phyloP scores from a whole-genome alignment of 345 rosid genomes.

The Eucalyptus grandis region DNA sequence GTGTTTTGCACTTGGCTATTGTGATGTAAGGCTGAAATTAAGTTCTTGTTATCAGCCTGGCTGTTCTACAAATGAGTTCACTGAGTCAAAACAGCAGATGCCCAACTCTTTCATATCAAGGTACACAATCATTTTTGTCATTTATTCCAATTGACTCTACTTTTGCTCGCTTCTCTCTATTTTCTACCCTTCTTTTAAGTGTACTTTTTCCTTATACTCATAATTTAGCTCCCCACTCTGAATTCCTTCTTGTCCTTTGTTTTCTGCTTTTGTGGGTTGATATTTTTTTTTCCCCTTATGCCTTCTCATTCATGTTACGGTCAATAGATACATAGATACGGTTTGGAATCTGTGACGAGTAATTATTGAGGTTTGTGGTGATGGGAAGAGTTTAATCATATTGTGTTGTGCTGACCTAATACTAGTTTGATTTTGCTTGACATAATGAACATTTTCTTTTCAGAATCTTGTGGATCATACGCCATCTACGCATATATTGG shows the following conservation, averaged over 20 bases:
- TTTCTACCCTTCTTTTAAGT: neutral
- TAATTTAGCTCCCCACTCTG: neutral
- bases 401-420: neutral
- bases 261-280: neutral
- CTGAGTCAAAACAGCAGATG: slow-evolving; percentile 44
- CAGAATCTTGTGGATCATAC: neutral
- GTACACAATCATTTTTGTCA: slow-evolving; percentile 10
- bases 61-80: slow-evolving; percentile 81
- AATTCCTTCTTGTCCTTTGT: neutral
- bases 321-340: neutral
- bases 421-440: neutral
- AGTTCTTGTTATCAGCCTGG: slow-evolving; percentile 57
- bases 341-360: neutral
- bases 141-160: neutral
- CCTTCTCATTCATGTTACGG: neutral
- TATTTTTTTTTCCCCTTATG: neutral
- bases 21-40: neutral
- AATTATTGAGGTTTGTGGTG: neutral
- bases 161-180: neutral
- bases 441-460: neutral
- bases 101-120: slow-evolving; percentile 78
- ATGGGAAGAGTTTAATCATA: neutral
- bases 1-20: neutral
- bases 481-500: neutral
- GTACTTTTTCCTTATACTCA: neutral